Conservation (phyloP, 2,329 filamentous ascomycete species). For the Talaromyces islandicus region DNA sequence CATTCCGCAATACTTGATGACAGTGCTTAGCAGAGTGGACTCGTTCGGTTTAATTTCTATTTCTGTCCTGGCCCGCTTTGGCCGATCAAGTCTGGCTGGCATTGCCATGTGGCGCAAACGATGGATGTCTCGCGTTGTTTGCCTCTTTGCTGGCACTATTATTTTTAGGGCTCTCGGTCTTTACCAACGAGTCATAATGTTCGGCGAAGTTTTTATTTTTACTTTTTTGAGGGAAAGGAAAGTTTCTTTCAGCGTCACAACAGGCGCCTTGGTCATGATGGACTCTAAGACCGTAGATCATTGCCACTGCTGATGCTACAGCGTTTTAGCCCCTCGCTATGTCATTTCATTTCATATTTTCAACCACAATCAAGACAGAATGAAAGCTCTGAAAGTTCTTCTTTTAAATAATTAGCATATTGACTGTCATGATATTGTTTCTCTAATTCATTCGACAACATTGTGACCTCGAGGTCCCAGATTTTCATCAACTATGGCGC, state of each 20-base stretch:
- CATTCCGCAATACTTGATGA: background rate
- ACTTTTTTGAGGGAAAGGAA: too few relatives aligned
- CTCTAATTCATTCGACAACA: background rate
- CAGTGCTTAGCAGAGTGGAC: background rate
- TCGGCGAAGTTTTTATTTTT: background rate
- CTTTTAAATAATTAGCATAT: background rate
- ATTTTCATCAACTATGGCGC: slow-evolving; percentile 16
- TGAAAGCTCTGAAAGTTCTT: background rate
- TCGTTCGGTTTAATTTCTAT: background rate
- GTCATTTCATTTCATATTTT: background rate
- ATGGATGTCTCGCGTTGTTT: background rate
- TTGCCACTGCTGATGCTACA: background rate
- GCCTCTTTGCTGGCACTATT: background rate
- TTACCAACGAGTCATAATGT: background rate
- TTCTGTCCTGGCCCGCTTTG: background rate
- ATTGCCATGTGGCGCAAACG: background rate
- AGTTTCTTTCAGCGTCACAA: background rate
- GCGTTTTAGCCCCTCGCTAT: background rate
- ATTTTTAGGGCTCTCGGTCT: background rate
- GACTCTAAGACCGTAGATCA: background rate
- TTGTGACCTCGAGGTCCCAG: background rate
- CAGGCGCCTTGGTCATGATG: background rate
- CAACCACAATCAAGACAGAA: background rate
- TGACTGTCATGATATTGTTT: background rate
- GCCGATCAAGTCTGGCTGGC: background rate